Base-by-base conservation (phyloP, 1,139 yeast species). In the Nakaseomyces bracarensis region DNA sequence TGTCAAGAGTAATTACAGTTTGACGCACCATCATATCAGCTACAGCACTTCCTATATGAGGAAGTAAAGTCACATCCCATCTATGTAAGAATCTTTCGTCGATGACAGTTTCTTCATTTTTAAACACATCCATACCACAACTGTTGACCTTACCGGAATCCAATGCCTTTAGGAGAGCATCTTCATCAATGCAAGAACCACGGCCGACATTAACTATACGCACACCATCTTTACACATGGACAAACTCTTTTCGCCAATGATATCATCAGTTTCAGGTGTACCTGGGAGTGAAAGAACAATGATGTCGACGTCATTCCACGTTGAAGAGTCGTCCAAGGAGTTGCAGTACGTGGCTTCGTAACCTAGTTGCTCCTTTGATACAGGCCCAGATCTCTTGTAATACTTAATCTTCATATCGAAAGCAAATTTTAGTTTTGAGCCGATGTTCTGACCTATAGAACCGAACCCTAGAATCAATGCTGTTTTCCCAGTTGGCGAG, bases 41-140 rank as follows among this genome's bases (percentile, higher is more conserved):
- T 0, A 86, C 78, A 0, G 84, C 72, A 19, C 86, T 79, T 0
- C 89, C 95, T 28, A 81, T 60, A 60, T 84, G 95, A 8, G 95
- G 95, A 13, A 85, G 74, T 39, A 82, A 63, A 0, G 80, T 66
- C n/a, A 82, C 86, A 59, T 84, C 86, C 55, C 77, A 70, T 54
- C 93, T 70, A 11, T 65, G 64, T 23, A 74, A 53, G 40, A 82
- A 70, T 23, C 67, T 76, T 11, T 70, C 69, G 48, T 75, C 71
- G 10, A 82, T 70, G 11, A 38, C 35, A 1, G 46, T 42, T 3
- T 89, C 89, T 61, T 86, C 96, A 30, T 72, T 60, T 52, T 78
- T 82, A 61, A 69, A 84, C 4, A 86, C 96, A 55, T 86, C 96
- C 36, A 85, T 65, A 0, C 95, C 96, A 13, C 81, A 91, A 55